Evolutionary conservation across 2,329 filamentous ascomycete species (phyloP).

Genomic region (Sporothrix euskadiensis): DNA sequence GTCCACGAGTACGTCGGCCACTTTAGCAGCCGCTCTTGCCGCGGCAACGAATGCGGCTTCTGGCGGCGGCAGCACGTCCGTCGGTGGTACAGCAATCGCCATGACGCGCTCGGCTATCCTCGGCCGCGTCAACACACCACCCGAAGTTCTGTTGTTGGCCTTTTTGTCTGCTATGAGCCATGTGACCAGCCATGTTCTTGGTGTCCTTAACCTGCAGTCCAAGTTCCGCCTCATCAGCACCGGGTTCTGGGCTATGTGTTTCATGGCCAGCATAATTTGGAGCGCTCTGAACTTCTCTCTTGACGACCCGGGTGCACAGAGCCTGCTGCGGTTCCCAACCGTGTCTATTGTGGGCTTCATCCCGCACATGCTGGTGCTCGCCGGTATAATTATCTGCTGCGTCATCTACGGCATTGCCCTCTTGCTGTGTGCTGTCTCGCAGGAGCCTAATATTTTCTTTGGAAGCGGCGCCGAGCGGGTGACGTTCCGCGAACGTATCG

Average conservation of each 20-base stretch:
- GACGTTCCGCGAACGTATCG: constrained; percentile 61
- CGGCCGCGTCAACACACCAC: constrained; percentile 79
- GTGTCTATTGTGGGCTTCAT: constrained; percentile 95
- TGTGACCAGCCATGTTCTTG: constrained; percentile 78
- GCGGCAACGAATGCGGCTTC: constrained; percentile 29
- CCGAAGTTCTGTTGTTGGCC: constrained; percentile 83
- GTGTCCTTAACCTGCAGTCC: constrained; percentile 76
- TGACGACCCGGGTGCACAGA: constrained; percentile 61
- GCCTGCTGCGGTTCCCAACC: constrained; percentile 83
- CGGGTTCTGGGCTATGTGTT: constrained; percentile 84
- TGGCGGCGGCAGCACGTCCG: constrained; percentile 23
- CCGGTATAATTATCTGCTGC: constrained; percentile 74
- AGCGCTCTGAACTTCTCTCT: constrained; percentile 65
- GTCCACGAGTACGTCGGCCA: constrained; percentile 39
- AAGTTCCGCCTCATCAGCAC: constrained; percentile 83
- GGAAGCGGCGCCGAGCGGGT: constrained; percentile 31
- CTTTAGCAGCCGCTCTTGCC: constrained; percentile 34
- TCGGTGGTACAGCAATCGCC: constrained; percentile 46
- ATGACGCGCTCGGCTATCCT: constrained; percentile 68
- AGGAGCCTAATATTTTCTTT: constrained; percentile 30
- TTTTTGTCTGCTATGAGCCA: constrained; percentile 89
- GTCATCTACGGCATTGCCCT: constrained; percentile 78
- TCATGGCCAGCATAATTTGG: constrained; percentile 82
- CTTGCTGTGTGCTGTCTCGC: constrained; percentile 65
- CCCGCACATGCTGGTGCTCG: constrained; percentile 83